A percentile compares a stretch with the other conserved stretches of the same genome.
phyloP scores from a whole-genome alignment of 345 rosid species.

The Aethionema arabicum region DNA sequence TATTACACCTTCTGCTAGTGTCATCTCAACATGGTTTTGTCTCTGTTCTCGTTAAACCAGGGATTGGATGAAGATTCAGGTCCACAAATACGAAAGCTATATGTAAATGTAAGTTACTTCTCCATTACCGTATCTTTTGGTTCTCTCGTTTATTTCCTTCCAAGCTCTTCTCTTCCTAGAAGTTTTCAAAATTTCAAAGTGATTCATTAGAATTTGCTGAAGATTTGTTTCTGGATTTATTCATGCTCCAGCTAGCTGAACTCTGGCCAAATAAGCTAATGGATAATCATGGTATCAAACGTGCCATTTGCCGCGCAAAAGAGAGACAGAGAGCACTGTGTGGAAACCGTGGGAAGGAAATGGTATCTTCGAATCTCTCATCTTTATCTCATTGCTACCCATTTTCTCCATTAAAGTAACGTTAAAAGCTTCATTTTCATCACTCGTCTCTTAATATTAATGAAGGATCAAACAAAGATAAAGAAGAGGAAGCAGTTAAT shows the following conservation, averaged over 20 bases:
- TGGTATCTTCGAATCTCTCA: constrained; percentile 17
- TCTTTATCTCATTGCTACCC: neutral
- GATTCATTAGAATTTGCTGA: neutral
- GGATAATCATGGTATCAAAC: constrained; percentile 51
- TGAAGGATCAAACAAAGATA: constrained; percentile 28
- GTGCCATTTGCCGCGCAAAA: constrained; percentile 51
- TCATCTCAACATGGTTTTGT: constrained; percentile 20
- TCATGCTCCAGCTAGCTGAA: constrained; percentile 46
- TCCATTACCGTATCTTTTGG: neutral
- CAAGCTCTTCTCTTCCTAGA: constrained; percentile 9
- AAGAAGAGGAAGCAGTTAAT: constrained; percentile 31
- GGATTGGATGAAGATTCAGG: constrained; percentile 84
- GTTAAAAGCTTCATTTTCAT: neutral
- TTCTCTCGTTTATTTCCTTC: constrained; percentile 4
- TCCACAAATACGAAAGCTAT: constrained; percentile 82
- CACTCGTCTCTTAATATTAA: neutral
- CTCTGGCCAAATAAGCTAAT: constrained; percentile 55
- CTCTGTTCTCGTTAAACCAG: constrained; percentile 23
- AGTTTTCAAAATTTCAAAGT: neutral
- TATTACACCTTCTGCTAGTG: neutral
- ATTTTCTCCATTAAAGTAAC: neutral
- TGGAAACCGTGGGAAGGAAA: constrained; percentile 26
- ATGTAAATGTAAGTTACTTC: constrained; percentile 50
- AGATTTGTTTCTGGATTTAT: constrained; percentile 19
- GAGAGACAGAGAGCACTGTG: constrained; percentile 42